Percentiles rank a stretch among this genome's conserved stretches.
Evolutionary conservation across 2,329 filamentous ascomycete genomes (phyloP).

Genomic region (Diaporthe australafricana): DNA sequence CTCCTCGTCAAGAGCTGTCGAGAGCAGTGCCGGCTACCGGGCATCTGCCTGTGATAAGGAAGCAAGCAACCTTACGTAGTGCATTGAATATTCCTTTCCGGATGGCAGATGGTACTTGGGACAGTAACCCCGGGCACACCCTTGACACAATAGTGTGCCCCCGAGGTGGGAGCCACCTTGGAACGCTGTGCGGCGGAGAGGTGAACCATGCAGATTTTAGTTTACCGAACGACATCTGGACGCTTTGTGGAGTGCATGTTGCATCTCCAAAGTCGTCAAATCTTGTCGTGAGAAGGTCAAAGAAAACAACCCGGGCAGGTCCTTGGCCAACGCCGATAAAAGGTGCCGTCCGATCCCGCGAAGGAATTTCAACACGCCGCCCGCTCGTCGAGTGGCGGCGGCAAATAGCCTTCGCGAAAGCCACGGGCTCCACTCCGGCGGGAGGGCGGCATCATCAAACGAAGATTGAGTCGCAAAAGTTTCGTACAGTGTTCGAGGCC

Average conservation of each 20-base stretch:
- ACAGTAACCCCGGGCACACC: no score
- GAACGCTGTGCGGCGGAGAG: not conserved
- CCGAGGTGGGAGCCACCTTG: not conserved
- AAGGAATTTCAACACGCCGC: not conserved
- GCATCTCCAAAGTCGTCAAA: not conserved
- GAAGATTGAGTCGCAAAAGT: not conserved
- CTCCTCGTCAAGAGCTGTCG: not conserved
- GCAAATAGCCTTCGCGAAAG: not conserved
- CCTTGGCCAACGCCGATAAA: not conserved
- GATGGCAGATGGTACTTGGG: not conserved
- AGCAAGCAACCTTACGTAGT: not conserved
- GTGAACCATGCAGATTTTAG: conserved; percentile 15
- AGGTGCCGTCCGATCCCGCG: not conserved
- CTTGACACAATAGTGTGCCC: not conserved
- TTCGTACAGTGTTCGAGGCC: not conserved
- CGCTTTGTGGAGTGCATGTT: not conserved
- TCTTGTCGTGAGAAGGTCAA: not conserved
- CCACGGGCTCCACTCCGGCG: not conserved
- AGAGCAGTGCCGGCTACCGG: not conserved
- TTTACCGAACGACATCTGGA: not conserved
- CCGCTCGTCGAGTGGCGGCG: no score
- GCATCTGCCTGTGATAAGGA: not conserved
- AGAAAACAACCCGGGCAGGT: not conserved
- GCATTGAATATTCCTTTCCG: not conserved
- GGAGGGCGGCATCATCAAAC: conserved; percentile 23